Conservation (phyloP, 331 rosid genomes). For the Prunus yedoensis region DNA sequence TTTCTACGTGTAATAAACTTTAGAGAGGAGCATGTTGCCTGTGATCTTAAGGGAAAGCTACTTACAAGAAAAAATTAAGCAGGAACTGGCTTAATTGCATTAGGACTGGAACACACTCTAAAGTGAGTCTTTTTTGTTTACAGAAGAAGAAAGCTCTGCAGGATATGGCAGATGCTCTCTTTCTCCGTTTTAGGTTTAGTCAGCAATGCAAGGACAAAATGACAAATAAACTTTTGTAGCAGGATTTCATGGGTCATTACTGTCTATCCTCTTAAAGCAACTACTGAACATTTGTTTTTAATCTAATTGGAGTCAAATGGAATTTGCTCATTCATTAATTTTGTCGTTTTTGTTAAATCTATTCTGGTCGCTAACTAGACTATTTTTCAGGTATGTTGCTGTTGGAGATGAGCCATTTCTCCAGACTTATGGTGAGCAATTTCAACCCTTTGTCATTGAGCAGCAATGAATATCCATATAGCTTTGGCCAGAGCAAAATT, state of each 20-base stretch:
- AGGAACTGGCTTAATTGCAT: background rate
- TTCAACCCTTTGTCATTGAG: constrained; percentile 67
- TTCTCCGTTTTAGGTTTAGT: background rate
- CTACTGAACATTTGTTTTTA: background rate
- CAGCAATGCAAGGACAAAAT: constrained; percentile 3
- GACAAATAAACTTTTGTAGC: constrained; percentile 13
- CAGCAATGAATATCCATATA: constrained; percentile 68
- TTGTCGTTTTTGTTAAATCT: constrained; percentile 15
- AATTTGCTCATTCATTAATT: constrained; percentile 16
- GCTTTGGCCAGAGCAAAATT: constrained; percentile 65
- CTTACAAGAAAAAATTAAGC: too few relatives aligned
- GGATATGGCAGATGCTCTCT: background rate
- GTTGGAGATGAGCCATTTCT: constrained; percentile 92
- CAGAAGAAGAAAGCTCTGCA: background rate
- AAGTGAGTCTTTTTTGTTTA: background rate
- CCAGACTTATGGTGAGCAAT: constrained; percentile 65
- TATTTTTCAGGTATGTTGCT: constrained; percentile 70
- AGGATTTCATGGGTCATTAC: background rate
- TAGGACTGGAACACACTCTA: background rate
- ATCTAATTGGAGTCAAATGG: constrained; percentile 11
- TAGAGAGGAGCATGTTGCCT: too few relatives aligned
- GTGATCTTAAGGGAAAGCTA: too few relatives aligned
- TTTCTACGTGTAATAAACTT: too few relatives aligned
- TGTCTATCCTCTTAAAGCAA: background rate
- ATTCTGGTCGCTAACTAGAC: constrained; percentile 24